Conservation (phyloP, 768 basidiomycete species). For the Lepiota brunneoincarnata region DNA sequence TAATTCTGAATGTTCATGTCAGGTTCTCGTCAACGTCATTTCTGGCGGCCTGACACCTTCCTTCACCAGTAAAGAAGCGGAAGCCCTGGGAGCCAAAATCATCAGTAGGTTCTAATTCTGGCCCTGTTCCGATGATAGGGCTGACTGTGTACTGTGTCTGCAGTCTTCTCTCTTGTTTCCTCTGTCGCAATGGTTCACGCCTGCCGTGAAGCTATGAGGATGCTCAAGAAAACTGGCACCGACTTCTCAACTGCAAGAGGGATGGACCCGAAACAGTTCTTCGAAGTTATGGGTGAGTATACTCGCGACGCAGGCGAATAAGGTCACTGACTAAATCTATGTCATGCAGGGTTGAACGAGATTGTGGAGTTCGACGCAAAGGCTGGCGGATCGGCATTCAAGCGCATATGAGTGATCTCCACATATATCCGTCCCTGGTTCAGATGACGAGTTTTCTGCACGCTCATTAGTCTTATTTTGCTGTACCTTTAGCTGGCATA, state of each 20-base stretch:
- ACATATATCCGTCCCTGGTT: background rate
- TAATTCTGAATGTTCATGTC: background rate
- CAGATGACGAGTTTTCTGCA: too few species aligned
- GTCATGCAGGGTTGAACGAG: conserved; percentile 11
- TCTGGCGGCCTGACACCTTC: conserved; percentile 76
- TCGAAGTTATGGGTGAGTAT: conserved; percentile 65
- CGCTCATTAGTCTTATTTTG: background rate
- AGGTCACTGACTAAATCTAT: background rate
- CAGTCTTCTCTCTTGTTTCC: conserved; percentile 76
- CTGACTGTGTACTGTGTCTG: background rate
- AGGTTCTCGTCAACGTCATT: conserved; percentile 78
- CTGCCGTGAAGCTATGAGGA: conserved; percentile 75
- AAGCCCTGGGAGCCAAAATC: conserved; percentile 69
- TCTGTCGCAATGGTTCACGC: conserved; percentile 76
- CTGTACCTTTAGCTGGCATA: background rate
- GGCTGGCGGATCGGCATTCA: conserved; percentile 17
- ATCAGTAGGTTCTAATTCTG: conserved; percentile 53
- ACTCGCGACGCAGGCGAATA: background rate
- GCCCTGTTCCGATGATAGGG: background rate
- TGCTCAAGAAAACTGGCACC: conserved; percentile 74
- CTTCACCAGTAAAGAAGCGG: conserved; percentile 68
- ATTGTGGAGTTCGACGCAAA: conserved; percentile 16
- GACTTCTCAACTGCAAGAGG: conserved; percentile 58
- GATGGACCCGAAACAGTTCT: conserved; percentile 79
- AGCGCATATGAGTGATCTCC: conserved; percentile 3